Evolutionary conservation across 345 rosid genomes (phyloP).

Genomic region (Eucalyptus grandis): DNA sequence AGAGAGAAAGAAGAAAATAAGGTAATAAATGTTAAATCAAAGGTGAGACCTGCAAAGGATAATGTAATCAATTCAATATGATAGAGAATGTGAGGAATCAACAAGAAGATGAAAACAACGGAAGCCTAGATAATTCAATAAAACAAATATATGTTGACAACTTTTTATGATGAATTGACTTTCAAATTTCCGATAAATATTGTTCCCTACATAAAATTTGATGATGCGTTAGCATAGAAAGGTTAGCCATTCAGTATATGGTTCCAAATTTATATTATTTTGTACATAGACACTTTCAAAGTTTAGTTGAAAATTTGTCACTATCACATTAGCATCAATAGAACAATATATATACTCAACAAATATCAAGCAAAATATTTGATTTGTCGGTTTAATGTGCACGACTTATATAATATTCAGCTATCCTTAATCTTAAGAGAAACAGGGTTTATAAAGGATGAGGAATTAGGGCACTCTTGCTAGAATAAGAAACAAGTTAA

Average conservation of each 20-base stretch:
- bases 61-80: too few species aligned
- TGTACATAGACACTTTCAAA: not conserved
- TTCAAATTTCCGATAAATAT: not conserved
- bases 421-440: not conserved
- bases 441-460: not conserved
- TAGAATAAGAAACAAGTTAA: not conserved
- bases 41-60: accelerated
- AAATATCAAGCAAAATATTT: not conserved
- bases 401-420: too few species aligned
- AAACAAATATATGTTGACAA: too few species aligned
- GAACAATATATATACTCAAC: not conserved
- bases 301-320: not conserved
- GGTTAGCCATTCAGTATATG: not conserved
- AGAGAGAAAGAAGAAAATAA: not conserved
- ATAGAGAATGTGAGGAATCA: too few species aligned
- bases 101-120: too few species aligned
- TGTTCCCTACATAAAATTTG: not conserved
- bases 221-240: not conserved
- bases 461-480: not conserved
- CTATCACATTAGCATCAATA: not conserved
- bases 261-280: not conserved
- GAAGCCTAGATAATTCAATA: too few species aligned
- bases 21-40: not conserved
- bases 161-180: not conserved
- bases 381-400: too few species aligned